Evolutionary conservation across 257 asterid species (phyloP).

Genomic region (Knoxia roxburghii): DNA sequence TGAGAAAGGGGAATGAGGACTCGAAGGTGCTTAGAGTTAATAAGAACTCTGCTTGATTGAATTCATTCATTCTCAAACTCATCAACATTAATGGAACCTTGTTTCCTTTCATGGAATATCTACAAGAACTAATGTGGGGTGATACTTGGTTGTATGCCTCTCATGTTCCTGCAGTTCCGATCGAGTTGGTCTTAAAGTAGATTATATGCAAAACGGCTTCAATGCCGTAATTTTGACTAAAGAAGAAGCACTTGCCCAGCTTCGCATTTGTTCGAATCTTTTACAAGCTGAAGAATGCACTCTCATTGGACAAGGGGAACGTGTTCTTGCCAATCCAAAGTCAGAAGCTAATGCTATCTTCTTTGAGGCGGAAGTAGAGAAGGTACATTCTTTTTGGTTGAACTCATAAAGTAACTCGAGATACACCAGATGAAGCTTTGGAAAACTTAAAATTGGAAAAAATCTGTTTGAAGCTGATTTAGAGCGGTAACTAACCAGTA

Average conservation of each 20-base stretch:
- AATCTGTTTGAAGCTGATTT: neutral
- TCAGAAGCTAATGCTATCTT: constrained; percentile 7
- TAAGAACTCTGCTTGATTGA: neutral
- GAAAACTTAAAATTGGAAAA: neutral
- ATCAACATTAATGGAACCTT: neutral
- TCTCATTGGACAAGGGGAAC: constrained; percentile 19
- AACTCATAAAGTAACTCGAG: neutral
- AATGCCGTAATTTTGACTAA: constrained; percentile 30
- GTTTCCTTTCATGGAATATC: neutral
- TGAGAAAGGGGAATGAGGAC: neutral
- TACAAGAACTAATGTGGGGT: neutral
- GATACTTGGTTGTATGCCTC: neutral
- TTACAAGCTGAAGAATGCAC: constrained; percentile 49
- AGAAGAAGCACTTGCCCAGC: constrained; percentile 36
- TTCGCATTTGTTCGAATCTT: constrained; percentile 55
- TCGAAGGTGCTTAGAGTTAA: neutral
- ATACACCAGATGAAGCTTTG: neutral
- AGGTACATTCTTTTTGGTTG: constrained; percentile 12
- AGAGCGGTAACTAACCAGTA: neutral
- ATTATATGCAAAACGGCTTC: constrained; percentile 21
- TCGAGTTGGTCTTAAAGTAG: constrained; percentile 36
- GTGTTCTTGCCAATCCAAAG: constrained; percentile 21
- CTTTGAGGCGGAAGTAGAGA: constrained; percentile 24
- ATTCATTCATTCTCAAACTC: neutral
- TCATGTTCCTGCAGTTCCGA: constrained; percentile 32